phyloP scores from a whole-genome alignment of 2,329 filamentous ascomycete genomes.

The Ceratocystiopsis brevicomis region DNA sequence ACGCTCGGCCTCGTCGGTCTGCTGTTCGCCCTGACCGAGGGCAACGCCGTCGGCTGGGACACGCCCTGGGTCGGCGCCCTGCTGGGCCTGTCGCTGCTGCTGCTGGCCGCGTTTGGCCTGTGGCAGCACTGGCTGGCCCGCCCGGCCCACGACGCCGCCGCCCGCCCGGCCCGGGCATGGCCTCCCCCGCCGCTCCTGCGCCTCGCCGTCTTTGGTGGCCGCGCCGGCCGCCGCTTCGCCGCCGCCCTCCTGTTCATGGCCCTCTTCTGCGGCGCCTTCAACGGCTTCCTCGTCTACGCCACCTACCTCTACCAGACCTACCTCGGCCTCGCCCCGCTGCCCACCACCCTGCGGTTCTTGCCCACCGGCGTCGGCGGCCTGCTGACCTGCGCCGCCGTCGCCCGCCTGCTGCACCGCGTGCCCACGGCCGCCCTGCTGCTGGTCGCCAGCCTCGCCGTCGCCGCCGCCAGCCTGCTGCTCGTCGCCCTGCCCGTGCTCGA shows the following conservation, averaged over 20 bases:
- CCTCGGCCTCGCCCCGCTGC: slow-evolving; percentile 39
- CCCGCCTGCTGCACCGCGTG: slow-evolving; percentile 36
- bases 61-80: slow-evolving; percentile 42
- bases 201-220: slow-evolving; percentile 36
- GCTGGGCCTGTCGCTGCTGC: slow-evolving; percentile 36
- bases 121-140: slow-evolving; percentile 44
- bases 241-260: slow-evolving; percentile 46
- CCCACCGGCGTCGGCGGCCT: slow-evolving; percentile 43
- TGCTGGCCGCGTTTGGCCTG: slow-evolving; percentile 35
- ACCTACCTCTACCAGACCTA: slow-evolving; percentile 56
- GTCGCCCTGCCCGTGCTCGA: slow-evolving; percentile 41
- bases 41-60: slow-evolving; percentile 49
- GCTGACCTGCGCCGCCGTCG: slow-evolving; percentile 35
- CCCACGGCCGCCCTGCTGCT: slow-evolving; percentile 38
- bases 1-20: slow-evolving; percentile 43
- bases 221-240: slow-evolving; percentile 32
- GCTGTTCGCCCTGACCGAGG: slow-evolving; percentile 48
- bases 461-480: slow-evolving; percentile 26
- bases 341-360: slow-evolving; percentile 50
- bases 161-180: slow-evolving; percentile 9
- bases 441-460: slow-evolving; percentile 36
- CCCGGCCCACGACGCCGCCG: slow-evolving; percentile 17
- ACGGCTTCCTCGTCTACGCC: slow-evolving; percentile 46
- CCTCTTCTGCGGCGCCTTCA: slow-evolving; percentile 49
- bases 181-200: slow-evolving; percentile 41